These are phyloP conservation scores for Lasiodiplodia theobromae DNA, from an alignment of 2,329 filamentous ascomycete species.

Conservation along the genomic window DNA sequence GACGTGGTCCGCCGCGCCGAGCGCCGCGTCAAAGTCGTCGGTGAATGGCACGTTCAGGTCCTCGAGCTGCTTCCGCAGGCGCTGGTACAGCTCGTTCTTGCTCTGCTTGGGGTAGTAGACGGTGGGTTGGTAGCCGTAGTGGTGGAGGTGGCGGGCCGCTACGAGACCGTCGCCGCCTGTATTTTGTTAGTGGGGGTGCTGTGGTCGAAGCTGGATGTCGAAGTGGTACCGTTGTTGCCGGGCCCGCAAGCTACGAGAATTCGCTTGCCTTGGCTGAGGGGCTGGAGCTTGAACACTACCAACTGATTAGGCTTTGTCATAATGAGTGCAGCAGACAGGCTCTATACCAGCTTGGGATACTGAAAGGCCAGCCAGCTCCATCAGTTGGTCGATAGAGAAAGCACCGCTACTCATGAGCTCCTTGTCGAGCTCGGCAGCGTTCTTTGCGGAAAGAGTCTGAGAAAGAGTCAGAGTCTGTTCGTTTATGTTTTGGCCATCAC, in stretches of 20 bases:
- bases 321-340: neutral
- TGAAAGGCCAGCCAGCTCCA: constrained; percentile 93
- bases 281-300: constrained; percentile 85
- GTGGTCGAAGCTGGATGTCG: neutral
- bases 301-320: neutral
- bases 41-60: constrained; percentile 85
- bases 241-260: constrained; percentile 93
- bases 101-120: constrained; percentile 93
- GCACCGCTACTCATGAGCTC: constrained; percentile 90
- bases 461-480: neutral
- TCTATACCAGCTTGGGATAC: constrained; percentile 84
- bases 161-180: constrained; percentile 92
- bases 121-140: constrained; percentile 88
- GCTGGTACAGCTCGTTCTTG: constrained; percentile 87
- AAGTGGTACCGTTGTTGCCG: constrained; percentile 62
- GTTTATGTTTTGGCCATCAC: neutral
- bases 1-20: constrained; percentile 77
- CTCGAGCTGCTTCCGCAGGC: constrained; percentile 82
- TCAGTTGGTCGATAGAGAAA: constrained; percentile 94
- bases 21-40: constrained; percentile 74
- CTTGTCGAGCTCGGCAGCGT: constrained; percentile 86
- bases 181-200: neutral
- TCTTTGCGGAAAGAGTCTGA: constrained; percentile 85
- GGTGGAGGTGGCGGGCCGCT: constrained; percentile 86
- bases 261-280: constrained; percentile 71